Percentiles rank a stretch among this genome's conserved stretches.
Conservation (phyloP, 169 alveolate species). For the Plasmodium vivax region DNA sequence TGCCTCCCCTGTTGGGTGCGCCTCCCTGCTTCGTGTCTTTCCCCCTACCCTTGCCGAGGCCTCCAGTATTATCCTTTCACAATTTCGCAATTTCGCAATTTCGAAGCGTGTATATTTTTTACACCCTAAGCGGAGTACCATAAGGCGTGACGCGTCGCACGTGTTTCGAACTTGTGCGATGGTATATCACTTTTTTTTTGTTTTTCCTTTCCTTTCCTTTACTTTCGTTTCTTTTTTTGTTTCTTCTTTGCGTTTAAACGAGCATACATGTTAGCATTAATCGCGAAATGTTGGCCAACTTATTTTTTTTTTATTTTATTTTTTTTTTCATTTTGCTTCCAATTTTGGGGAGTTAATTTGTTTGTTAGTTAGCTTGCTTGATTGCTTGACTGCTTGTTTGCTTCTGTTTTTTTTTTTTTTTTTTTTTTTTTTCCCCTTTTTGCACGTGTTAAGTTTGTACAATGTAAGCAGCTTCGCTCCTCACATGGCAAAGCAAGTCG, state of each 20-base stretch:
- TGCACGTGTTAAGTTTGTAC: not conserved
- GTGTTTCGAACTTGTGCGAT: not conserved
- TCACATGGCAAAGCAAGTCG: not conserved
- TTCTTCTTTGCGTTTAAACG: not conserved
- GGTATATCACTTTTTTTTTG: too few species aligned
- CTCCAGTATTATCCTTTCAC: conserved; percentile 15
- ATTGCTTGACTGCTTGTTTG: too few species aligned
- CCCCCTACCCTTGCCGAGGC: not conserved
- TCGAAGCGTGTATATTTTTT: conserved; percentile 2
- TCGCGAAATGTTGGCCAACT: not conserved
- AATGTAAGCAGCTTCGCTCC: not conserved
- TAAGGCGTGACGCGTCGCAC: not conserved
- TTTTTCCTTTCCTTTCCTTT: not conserved
- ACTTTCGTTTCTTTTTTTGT: not conserved
- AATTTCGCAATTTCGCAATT: conserved; percentile 8
- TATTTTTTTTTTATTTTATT: not conserved
- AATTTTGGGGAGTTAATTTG: not conserved
- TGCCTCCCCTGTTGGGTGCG: not conserved
- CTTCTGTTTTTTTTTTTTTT: not conserved
- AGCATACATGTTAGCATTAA: not conserved
- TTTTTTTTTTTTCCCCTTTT: not conserved
- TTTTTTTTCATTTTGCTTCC: not conserved
- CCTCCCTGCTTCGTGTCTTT: not conserved
- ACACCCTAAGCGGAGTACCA: not conserved
- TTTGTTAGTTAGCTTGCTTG: not conserved